Evolutionary conservation across 1,139 yeast genomes (phyloP).

Genomic region (Saccharomyces hybrid): DNA sequence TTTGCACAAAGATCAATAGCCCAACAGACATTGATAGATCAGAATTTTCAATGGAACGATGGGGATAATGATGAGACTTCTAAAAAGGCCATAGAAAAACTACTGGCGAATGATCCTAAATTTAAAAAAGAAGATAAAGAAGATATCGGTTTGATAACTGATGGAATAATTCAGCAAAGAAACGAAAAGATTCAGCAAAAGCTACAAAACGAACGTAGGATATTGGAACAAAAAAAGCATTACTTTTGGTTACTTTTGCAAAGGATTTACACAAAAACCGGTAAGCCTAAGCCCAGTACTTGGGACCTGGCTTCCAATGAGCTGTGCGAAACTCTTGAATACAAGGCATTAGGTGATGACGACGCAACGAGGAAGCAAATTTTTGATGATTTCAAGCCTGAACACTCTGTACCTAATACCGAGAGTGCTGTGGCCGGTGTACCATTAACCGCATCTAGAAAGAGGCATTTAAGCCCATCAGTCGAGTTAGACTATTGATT

Average conservation of each 20-base stretch:
- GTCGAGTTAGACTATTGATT: conserved; percentile 19
- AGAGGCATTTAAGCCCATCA: conserved; percentile 16
- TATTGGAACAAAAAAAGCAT: conserved; percentile 34
- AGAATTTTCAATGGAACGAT: conserved; percentile 18
- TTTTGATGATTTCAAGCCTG: conserved; percentile 15
- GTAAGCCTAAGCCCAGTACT: conserved; percentile 22
- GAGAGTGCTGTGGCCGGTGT: conserved; percentile 10
- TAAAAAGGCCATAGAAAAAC: conserved; percentile 7
- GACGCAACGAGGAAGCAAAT: conserved; percentile 22
- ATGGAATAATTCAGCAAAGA: conserved; percentile 26
- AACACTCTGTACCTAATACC: conserved; percentile 17
- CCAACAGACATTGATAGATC: conserved; percentile 43
- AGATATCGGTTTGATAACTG: conserved; percentile 30
- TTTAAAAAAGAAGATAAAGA: conserved; percentile 23
- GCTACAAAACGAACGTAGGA: conserved; percentile 31
- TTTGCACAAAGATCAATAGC: conserved; percentile 56
- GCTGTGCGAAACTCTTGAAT: conserved; percentile 33
- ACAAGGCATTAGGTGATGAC: conserved; percentile 33
- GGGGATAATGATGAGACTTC: conserved; percentile 7
- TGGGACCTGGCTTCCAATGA: conserved; percentile 36
- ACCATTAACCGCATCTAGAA: conserved; percentile 5
- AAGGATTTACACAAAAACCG: conserved; percentile 30
- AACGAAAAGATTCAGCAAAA: conserved; percentile 31
- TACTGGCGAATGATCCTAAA: conserved; percentile 17
- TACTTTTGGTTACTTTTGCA: conserved; percentile 34